Base-by-base conservation (phyloP, 345 rosid genomes). In the Carallia brachiata region DNA sequence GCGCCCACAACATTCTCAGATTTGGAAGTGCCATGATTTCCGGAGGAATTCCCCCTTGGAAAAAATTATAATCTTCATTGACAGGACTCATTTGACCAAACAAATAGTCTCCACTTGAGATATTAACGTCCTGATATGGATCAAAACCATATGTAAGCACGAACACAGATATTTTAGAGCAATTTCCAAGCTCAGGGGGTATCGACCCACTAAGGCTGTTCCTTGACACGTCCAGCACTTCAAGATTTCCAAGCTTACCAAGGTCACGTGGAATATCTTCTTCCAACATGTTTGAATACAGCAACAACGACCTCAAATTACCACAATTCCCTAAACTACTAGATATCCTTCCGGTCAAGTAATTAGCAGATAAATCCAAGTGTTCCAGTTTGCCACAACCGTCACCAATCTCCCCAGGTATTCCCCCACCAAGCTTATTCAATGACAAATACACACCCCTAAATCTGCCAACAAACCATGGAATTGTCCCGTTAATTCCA, bases 341-440 rank as follows among this genome's bases (percentile, higher is more conserved):
- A 6, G 97, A 92, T 63, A 93, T 91, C 65, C 80, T 73, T 36
- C 93, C 92, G 23, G 79, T 74, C 44, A 93, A 85, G 72, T 71
- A 84, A 71, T 93, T 93, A 57, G 87, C 97, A 4, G 97, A 93
- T 73, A 93, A 56, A 80, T 93, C 98, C 81, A 93, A 87, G 82
- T 84, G 88, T 79, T 91, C 90, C 75, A 93, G 97, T 69, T 80
- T 93, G 12, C 67, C 78, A 67, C 98, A 93, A 48, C 47, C 55
- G 30, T 82, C 80, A 18, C 98, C 97, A 56, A 89, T 83, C 63
- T 84, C 88, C 59, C 73, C 66, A 27, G 96, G 93, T 61, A 93
- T 39, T 5, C 75, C 70, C 57, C 96, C 98, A 44, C 69, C 81
- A 62, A 93, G 88, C 79, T 54, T 73, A 63, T 89, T 87, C 70